Percentiles rank a stretch among this genome's conserved stretches.
phyloP scores from a whole-genome alignment of 1,284 basidiomycete genomes.

The Rhodotorula sp. region DNA sequence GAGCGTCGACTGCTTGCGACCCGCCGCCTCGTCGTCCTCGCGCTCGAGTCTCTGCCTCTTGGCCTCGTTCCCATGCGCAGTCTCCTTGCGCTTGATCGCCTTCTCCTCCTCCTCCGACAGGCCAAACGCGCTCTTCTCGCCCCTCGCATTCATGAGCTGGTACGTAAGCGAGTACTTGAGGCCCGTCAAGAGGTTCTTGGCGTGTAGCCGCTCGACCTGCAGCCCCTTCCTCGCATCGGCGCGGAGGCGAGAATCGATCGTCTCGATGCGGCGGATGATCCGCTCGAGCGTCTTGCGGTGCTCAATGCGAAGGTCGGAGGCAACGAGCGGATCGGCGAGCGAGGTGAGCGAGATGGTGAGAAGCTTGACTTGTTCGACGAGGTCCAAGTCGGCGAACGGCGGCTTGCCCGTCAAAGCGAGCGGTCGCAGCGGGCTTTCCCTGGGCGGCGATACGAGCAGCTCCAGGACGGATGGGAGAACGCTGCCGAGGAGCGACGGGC shows the following conservation, averaged over 20 bases:
- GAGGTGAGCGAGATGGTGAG: constrained; percentile 16
- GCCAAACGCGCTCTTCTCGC: constrained; percentile 8
- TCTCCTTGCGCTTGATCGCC: too few relatives aligned
- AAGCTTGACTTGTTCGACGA: constrained; percentile 15
- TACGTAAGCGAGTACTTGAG: constrained; percentile 13
- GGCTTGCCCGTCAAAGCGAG: background rate
- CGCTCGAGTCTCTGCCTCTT: constrained; percentile 2
- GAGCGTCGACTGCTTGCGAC: background rate
- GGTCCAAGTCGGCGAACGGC: constrained; percentile 8
- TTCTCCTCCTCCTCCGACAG: constrained; percentile 2
- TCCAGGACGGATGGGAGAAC: constrained; percentile 7
- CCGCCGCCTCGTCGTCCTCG: background rate
- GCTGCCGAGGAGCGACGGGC: background rate
- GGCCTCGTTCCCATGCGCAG: background rate
- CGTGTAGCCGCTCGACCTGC: constrained; percentile 19
- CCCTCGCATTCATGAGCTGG: constrained; percentile 17
- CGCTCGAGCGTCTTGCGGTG: constrained; percentile 3
- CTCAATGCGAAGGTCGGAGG: background rate
- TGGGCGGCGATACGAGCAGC: constrained; percentile 1
- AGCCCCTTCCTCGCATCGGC: constrained; percentile 21
- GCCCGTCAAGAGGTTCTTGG: constrained; percentile 21
- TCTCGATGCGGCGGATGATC: background rate
- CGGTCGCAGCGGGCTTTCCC: constrained; percentile 5
- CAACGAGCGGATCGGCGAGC: constrained; percentile 10
- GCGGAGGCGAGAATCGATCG: constrained; percentile 16